Base-by-base conservation (phyloP, 202 grass and related monocot species). In the Thinopyrum obtusiflorum region DNA sequence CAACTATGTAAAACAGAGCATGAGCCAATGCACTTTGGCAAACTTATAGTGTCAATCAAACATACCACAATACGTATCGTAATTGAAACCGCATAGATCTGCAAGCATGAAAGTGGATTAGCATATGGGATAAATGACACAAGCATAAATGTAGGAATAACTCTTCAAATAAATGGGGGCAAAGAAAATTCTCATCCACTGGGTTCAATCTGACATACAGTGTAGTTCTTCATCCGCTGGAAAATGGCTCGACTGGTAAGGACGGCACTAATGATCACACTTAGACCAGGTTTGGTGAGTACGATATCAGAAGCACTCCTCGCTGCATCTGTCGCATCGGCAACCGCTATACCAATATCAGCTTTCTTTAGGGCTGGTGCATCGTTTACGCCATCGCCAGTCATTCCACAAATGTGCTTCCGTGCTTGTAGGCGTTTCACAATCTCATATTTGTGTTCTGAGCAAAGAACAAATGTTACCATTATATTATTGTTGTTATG, bases 161-260 rank as follows among this genome's bases (percentile, higher is more conserved):
- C 4, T 42, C n/a, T 25, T 42, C 11, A 70, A 4, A 17, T 39
- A 2, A 79, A 26, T 25, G 10, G n/a, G n/a, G 2, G 5, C 5
- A 5, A 36, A 59, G 6, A 2, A 55, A 77, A 33, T 70, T 20
- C 11, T 24, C 49, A 66, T 31, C 59, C 23, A 69, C 4, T 40
- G 5, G 36, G 55, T 72, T 61, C 10, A 26, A 59, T 77, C 23
- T 32, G 31, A 81, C 82, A 83, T 89, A 94, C 92, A 59, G 95
- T 98, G 72, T 98, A 98, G 78, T 98, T 98, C 79, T 98, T 98
- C 95, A 98, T 98, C 42, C 95, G 87, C 77, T 98, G 95, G 18
- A 98, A 98, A 68, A 98, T 98, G 21, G 95, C 95, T 14, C 95
- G 92, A 73, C 95, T 98, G 0, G 95, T 98, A 47, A 98, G 78